Conservation (phyloP, 257 asterid species). For the Ligustrum vulgare region DNA sequence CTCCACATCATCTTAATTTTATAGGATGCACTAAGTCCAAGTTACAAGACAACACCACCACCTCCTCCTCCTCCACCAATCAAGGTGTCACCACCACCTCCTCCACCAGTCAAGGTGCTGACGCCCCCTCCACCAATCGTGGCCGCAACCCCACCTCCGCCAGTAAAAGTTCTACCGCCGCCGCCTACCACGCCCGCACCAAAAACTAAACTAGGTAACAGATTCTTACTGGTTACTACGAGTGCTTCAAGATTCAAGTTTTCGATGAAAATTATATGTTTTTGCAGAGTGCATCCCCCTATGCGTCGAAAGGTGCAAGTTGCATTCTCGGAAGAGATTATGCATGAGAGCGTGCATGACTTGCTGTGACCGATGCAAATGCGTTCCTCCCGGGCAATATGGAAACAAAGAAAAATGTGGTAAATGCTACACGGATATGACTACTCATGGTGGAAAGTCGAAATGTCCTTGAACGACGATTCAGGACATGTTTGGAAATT, state of each 20-base stretch:
- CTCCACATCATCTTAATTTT: neutral
- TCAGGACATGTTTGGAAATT: neutral
- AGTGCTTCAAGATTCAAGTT: neutral
- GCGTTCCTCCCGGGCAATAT: constrained; percentile 83
- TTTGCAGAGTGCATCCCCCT: constrained; percentile 58
- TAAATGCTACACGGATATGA: constrained; percentile 62
- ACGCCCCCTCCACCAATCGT: neutral
- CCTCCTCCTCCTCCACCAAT: neutral
- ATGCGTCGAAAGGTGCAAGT: constrained; percentile 60
- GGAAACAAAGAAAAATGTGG: constrained; percentile 77
- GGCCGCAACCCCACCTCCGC: constrained; percentile 14
- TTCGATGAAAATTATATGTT: too few relatives aligned
- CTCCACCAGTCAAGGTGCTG: neutral
- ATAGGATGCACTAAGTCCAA: neutral
- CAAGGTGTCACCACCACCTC: neutral
- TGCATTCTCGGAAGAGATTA: constrained; percentile 48
- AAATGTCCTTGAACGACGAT: constrained; percentile 58
- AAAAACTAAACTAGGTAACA: neutral
- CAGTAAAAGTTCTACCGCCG: constrained; percentile 18
- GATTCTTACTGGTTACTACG: neutral
- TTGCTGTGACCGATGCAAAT: constrained; percentile 77
- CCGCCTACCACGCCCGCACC: constrained; percentile 21
- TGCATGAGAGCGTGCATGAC: constrained; percentile 76
- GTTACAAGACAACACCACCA: neutral
- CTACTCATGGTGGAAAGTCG: constrained; percentile 55